Percentiles rank a stretch among this genome's conserved stretches.
phyloP scores from a whole-genome alignment of 257 asterid genomes.

The Thymus mandschuricus region DNA sequence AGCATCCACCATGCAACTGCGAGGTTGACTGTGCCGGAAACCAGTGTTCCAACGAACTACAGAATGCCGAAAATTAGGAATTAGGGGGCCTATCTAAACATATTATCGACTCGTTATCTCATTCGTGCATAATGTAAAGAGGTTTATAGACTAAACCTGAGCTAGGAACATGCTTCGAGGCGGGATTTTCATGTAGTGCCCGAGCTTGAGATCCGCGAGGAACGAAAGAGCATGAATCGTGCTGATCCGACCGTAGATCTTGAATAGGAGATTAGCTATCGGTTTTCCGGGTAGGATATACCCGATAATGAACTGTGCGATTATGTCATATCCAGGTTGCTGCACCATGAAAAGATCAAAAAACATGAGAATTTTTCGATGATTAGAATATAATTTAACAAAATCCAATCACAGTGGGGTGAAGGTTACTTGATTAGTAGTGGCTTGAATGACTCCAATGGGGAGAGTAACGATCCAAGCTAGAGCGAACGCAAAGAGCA shows the following conservation, averaged over 20 bases:
- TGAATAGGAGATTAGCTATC: conserved; percentile 85
- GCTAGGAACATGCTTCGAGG: conserved; percentile 88
- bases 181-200: conserved; percentile 97
- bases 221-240: conserved; percentile 86
- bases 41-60: conserved; percentile 74
- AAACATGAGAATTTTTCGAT: too few relatives aligned
- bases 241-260: conserved; percentile 92
- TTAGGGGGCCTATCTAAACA: background rate
- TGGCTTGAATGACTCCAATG: conserved; percentile 92
- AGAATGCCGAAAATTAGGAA: background rate
- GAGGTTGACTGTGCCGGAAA: conserved; percentile 77
- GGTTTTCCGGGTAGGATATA: conserved; percentile 92
- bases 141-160: conserved; percentile 49
- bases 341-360: conserved; percentile 35
- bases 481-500: conserved; percentile 78
- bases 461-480: conserved; percentile 93
- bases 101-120: background rate
- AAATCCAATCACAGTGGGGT: background rate
- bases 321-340: conserved; percentile 98
- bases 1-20: conserved; percentile 94
- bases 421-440: conserved; percentile 77
- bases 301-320: conserved; percentile 90
- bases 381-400: background rate
- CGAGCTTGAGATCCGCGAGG: conserved; percentile 90
- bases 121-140: too few relatives aligned